Base-by-base conservation (phyloP, 1,139 yeast genomes). In the Magnusiomyces sp. region DNA sequence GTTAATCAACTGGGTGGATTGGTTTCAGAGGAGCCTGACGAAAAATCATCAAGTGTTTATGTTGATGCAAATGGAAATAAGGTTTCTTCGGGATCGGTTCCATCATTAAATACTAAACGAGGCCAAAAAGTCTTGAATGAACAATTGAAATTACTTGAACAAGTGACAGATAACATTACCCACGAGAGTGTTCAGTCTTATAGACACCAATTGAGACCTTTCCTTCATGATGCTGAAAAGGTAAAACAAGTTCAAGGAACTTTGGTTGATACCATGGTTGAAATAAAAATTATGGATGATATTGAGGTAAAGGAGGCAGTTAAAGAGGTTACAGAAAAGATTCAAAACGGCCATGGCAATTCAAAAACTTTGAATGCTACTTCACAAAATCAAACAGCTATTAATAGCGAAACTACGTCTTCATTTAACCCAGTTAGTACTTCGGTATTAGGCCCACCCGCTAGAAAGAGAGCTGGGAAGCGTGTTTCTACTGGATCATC, bases 1-100 rank as follows among this genome's bases (percentile, higher is more conserved):
- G 37, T 54, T n/a, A 49, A 50, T 36, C 50, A 50, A 36, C 40
- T 54, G n/a, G 54, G 55, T 13, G 54, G 54, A 13, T 32, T 54
- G 20, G 27, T 53, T 20, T n/a, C 43, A 4, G 38, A 40, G 5
- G 49, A 48, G 4, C 47, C 43, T 2, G 36, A 32, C n/a, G 40
- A 37, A 3, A 29, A 29, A 19, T n/a, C 23, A 14, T 7, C 23
- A 17, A 17, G 27, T 6, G 41, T 34, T 23, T 40, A 44, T 11
- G 5, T 42, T 27, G 37, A n/a, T 13, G 37, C 37, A 27, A 42
- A 4, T 36, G n/a, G 32, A 13, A 29, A 19, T 4, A 37, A 37
- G 41, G 31, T 32, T 19, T 47, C 37, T 20, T 4, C 37, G 13
- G 39, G 46, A n/a, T n/a, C 16, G n/a, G 29, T 44, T 44, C 40